Evolutionary conservation across 768 basidiomycete genomes (phyloP), one percentile per base, ranked within the genome.

Genomic region (Amanita pseudoporphyria): DNA sequence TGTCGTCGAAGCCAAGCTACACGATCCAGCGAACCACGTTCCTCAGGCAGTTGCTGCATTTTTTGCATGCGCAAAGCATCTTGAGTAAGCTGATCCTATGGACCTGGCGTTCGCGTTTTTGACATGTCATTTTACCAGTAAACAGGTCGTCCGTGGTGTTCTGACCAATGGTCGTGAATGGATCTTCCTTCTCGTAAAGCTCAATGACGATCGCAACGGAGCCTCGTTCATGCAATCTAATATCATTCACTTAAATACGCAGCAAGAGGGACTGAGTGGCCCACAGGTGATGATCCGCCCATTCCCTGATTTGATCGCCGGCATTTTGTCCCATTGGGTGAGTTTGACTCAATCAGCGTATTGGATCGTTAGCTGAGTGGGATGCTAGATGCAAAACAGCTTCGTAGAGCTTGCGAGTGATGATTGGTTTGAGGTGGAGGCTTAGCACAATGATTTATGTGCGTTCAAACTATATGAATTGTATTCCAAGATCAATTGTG

Each of bases 111-210:
- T 52, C 35, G 21, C 43, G 35, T 52, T 51, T 41, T 49, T 36
- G 46, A 54, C 47, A 37, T 45, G 46, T 45, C 35, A 38, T 47
- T 45, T 45, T 38, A 40, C 46, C 51, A 61, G 60, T 49, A 57
- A 53, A 56, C 36, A 52, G 31, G 47, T 58, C 36, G 24, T 62
- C 44, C 57, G 60, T 47, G 60, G 60, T 36, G 60, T 56, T 52
- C 53, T 61, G 52, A 60, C 60, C 38, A 56, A 58, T 61, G 58
- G n/a, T n/a, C n/a, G n/a, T n/a, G n/a, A n/a, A n/a, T n/a, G n/a
- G n/a, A n/a, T n/a, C n/a, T n/a, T n/a, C 52, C 53, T 58, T 41
- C 30, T 55, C 41, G 33, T 58, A 36, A 47, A 48, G 40, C 43
- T 56, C 43, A 56, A 50, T 28, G 42, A 52, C 45, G 45, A 59